Base-by-base conservation (phyloP, 2,329 filamentous ascomycete genomes). In the Aspergillus hiratsukae region DNA sequence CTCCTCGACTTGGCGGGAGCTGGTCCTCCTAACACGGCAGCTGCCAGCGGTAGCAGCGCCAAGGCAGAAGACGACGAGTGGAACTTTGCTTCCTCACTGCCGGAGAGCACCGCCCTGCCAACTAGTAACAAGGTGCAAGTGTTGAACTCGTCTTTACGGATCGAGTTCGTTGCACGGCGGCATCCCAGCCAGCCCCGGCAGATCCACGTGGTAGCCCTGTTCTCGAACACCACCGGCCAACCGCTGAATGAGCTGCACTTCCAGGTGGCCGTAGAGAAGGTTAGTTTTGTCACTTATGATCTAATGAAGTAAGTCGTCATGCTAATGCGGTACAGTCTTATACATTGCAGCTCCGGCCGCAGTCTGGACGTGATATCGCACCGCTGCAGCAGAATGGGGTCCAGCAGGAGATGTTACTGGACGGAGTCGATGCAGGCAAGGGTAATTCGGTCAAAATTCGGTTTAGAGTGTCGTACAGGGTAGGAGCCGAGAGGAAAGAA, bases 241-340 rank as follows among this genome's bases (percentile, higher is more conserved):
- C 82, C 85, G 0, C 82, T 99, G 23, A 82, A 83, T 3, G 89
- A 95, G 61, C 78, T 99, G 29, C 91, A 93, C 57, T 96, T 97
- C 68, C 90, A 96, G 72, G 81, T 96, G 41, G 94, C 94, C 3
- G 93, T 97, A 29, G 94, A 93, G 58, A 97, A 93, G 84, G 92
- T 95, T 78, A 62, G 74, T 61, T 29, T 41, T 9, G 4, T 17
- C 8, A 21, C 11, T 17, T 51, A 31, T 54, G 46, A 51, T 46
- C 40, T 48, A 31, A 21, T 23, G 31, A 6, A n/a, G 25, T 19
- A 45, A 51, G 27, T 49, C 58, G 10, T 59, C 31, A 37, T 28
- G 10, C 49, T 54, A 25, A 56, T 59, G 57, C 59, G 57, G 17
- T 51, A 31, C 65, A 95, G 91, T 88, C 87, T 59, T 94, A 88